These are phyloP conservation scores for Lichtheimia hyalospora DNA, from an alignment of 371 early-diverging fungal species.

Conservation along the genomic window DNA sequence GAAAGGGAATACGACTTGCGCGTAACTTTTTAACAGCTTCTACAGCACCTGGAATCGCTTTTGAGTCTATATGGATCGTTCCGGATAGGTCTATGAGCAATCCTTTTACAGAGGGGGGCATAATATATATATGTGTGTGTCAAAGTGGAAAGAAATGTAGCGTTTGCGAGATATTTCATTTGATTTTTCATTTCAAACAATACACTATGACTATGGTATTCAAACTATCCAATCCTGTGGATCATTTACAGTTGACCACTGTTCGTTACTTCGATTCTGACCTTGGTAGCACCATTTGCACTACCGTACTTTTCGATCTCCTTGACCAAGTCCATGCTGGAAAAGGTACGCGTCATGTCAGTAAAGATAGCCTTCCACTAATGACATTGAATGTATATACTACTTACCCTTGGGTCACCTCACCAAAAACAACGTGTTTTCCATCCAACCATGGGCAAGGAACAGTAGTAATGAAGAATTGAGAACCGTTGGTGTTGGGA, in stretches of 20 bases:
- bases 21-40: slow-evolving; percentile 67
- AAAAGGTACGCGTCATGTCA: neutral
- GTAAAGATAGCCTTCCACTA: too few relatives aligned
- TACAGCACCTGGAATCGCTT: slow-evolving; percentile 68
- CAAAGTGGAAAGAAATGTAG: neutral
- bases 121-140: neutral
- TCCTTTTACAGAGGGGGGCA: slow-evolving; percentile 33
- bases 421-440: slow-evolving; percentile 99
- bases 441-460: slow-evolving; percentile 93
- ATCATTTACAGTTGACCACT: slow-evolving; percentile 65
- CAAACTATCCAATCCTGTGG: neutral
- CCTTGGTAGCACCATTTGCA: slow-evolving; percentile 54
- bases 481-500: slow-evolving; percentile 95
- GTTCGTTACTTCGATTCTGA: slow-evolving; percentile 59
- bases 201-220: neutral
- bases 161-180: neutral
- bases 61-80: slow-evolving; percentile 75
- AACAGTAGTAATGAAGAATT: slow-evolving; percentile 97
- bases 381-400: too few relatives aligned
- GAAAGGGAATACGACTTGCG: slow-evolving; percentile 53
- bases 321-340: slow-evolving; percentile 69
- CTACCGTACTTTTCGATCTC: slow-evolving; percentile 71
- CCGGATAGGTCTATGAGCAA: slow-evolving; percentile 82
- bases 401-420: slow-evolving; percentile 74
- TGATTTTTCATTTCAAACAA: slow-evolving; percentile 1